Conservation (phyloP, 106 monocot species). For the Dendrobium catenatum region DNA sequence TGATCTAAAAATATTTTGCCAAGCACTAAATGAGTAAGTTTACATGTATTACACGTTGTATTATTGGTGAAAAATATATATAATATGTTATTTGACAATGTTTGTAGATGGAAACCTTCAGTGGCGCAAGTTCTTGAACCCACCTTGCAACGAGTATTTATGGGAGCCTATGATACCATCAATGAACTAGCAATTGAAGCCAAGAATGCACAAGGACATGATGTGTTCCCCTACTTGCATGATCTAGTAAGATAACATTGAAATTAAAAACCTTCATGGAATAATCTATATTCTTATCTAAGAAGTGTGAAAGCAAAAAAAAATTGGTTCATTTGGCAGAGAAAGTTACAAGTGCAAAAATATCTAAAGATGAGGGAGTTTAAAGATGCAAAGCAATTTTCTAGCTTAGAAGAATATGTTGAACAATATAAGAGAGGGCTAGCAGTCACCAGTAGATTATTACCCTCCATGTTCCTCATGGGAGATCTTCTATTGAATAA, state of each 20-base stretch:
- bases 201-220: slow-evolving; percentile 21
- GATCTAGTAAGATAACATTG: slow-evolving; percentile 12
- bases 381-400: not conserved
- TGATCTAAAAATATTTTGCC: slow-evolving; percentile 10
- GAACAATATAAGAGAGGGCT: slow-evolving; percentile 15
- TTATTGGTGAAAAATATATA: not conserved
- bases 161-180: slow-evolving; percentile 11
- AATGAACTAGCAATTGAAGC: slow-evolving; percentile 24
- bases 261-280: too few species aligned
- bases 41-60: too few species aligned
- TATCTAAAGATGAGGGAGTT: slow-evolving; percentile 16
- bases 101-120: too few species aligned
- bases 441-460: slow-evolving; percentile 18
- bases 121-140: too few species aligned
- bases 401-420: slow-evolving; percentile 17
- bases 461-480: slow-evolving; percentile 24
- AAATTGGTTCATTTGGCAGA: too few species aligned
- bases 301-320: too few species aligned
- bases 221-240: slow-evolving; percentile 26
- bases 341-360: not conserved
- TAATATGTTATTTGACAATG: too few species aligned
- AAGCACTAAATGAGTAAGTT: slow-evolving; percentile 16
- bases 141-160: slow-evolving; percentile 9
- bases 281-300: too few species aligned
- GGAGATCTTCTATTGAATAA: slow-evolving; percentile 8